phyloP scores from a whole-genome alignment of 1,284 basidiomycete genomes.

The Vanrija sp. region DNA sequence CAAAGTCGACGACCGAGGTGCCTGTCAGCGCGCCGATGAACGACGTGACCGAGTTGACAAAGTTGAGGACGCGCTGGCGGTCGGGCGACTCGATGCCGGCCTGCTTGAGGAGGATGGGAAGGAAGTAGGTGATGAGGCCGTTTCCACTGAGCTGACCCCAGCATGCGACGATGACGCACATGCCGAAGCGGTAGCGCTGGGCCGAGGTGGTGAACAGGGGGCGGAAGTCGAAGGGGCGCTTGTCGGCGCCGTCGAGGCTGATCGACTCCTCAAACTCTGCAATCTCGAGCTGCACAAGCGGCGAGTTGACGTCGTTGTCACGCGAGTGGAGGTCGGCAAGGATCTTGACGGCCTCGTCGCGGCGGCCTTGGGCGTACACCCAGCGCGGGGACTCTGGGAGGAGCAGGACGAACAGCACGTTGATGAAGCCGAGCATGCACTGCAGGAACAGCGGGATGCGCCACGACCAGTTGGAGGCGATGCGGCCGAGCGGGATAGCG shows the following conservation, averaged over 20 bases:
- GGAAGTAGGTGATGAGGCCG: conserved; percentile 47
- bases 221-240: conserved; percentile 57
- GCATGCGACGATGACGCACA: conserved; percentile 51
- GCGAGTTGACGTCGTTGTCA: conserved; percentile 53
- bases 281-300: conserved; percentile 56
- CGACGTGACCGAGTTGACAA: conserved; percentile 30
- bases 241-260: conserved; percentile 27
- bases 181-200: conserved; percentile 54
- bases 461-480: conserved; percentile 53
- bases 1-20: conserved; percentile 23
- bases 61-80: conserved; percentile 28
- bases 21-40: conserved; percentile 31
- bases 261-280: conserved; percentile 57
- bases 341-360: conserved; percentile 15
- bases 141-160: conserved; percentile 36
- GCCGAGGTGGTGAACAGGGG: conserved; percentile 53
- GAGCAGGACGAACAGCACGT: conserved; percentile 52
- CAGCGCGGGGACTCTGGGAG: conserved; percentile 52
- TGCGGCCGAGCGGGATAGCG: conserved; percentile 56
- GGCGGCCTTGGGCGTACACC: conserved; percentile 38
- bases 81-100: conserved; percentile 28
- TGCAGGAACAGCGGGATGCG: conserved; percentile 56
- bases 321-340: conserved; percentile 51
- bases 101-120: conserved; percentile 24
- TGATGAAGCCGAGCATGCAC: conserved; percentile 52